phyloP scores from a whole-genome alignment of 2,329 filamentous ascomycete genomes.

The Venturia effusa region DNA sequence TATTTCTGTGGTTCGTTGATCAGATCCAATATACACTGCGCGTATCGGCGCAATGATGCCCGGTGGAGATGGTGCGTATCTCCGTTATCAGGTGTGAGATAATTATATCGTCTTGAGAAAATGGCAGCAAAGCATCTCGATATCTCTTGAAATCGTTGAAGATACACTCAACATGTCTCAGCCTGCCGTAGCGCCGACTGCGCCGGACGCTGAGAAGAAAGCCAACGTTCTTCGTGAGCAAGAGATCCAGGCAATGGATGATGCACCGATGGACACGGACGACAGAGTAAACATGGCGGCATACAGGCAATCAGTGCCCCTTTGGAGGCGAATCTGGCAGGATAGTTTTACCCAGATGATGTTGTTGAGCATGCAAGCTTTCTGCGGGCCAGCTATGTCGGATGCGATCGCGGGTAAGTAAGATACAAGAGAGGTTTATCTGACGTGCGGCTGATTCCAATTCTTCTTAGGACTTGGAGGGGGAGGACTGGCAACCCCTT shows the following conservation, averaged over 20 bases:
- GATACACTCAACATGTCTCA: neutral
- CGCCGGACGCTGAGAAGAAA: neutral
- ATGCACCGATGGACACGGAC: neutral
- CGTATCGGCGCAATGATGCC: slow-evolving; percentile 20
- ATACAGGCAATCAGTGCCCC: neutral
- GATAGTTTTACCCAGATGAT: neutral
- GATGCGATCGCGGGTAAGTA: neutral
- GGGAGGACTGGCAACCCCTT: neutral
- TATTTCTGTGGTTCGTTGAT: neutral
- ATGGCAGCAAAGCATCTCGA: neutral
- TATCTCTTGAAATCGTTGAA: neutral
- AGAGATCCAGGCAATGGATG: neutral
- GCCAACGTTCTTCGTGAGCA: neutral
- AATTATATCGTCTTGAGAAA: neutral
- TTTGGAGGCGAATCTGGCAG: neutral
- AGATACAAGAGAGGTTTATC: too few relatives aligned
- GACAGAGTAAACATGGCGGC: neutral
- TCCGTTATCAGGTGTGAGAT: neutral
- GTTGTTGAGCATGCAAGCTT: neutral
- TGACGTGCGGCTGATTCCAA: neutral
- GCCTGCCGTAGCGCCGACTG: neutral
- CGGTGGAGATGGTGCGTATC: neutral
- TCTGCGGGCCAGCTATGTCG: neutral
- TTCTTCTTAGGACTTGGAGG: neutral
- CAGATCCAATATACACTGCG: neutral